Evolutionary conservation across 192 early-diverging fungal genomes (phyloP).

Genomic region (Coemansia sp.): DNA sequence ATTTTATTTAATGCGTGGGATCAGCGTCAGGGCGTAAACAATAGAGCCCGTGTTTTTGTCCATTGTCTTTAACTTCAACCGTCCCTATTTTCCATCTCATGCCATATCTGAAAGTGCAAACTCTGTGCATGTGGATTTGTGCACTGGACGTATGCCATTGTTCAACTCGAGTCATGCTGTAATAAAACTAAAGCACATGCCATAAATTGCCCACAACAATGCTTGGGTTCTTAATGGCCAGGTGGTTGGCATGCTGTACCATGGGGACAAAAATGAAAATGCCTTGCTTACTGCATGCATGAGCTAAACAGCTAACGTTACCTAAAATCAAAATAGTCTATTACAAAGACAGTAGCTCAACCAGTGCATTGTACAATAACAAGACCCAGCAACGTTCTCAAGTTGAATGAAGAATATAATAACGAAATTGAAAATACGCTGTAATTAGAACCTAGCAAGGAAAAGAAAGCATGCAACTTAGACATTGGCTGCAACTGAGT

Average conservation of each 20-base stretch:
- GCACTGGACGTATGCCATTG: neutral
- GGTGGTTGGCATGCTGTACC: neutral
- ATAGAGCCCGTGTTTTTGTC: neutral
- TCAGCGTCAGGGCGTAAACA: neutral
- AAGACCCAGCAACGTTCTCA: neutral
- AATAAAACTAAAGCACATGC: neutral
- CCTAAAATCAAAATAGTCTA: neutral
- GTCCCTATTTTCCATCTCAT: neutral
- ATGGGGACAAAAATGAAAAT: neutral
- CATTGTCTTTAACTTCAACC: no score
- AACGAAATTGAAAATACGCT: neutral
- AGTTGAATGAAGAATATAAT: neutral
- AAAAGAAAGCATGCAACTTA: neutral
- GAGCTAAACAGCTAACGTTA: neutral
- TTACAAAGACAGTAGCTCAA: neutral
- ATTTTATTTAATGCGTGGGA: no score
- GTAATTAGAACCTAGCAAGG: neutral
- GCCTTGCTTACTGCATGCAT: neutral
- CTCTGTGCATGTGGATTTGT: neutral
- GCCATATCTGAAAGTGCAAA: neutral
- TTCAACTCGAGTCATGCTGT: neutral
- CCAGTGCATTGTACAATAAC: neutral
- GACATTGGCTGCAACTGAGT: constrained; percentile 42
- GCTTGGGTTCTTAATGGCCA: neutral
- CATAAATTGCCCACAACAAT: neutral